Base-by-base conservation (phyloP, 2,329 filamentous ascomycete genomes). In the Corniculantispora saksenae region DNA sequence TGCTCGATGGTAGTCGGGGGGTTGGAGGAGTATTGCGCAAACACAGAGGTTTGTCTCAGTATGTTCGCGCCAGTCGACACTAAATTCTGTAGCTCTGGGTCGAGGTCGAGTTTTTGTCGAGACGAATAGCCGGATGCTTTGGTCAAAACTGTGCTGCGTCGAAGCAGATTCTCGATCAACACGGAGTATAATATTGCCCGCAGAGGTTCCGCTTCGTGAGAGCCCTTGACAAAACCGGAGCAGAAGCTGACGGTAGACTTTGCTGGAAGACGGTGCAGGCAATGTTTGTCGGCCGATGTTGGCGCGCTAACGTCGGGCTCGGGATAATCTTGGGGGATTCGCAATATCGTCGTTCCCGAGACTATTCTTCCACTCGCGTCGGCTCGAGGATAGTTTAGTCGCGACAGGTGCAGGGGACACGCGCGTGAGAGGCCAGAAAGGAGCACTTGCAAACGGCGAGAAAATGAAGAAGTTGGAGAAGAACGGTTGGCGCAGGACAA, bases 401-500 rank as follows among this genome's bases (percentile, higher is more conserved):
- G 48, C 21, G 59, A 61, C 54, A 13, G 19, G 17, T 40, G 29
- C 29, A 63, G 25, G 21, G 43, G 21, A 56, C 40, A 62, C 40
- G 55, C 38, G 35, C 12, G 45, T 3, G 29, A 55, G 27, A 38
- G 9, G 38, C 25, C 38, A 47, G 19, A 25, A 48, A 21, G 8
- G 9, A 45, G 48, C 50, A 62, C 60, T 56, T 47, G 60, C 40
- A 63, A 63, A 63, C 35, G 6, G 48, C 51, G 40, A 48, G 43
- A 56, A 29, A 48, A 63, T 54, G 38, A 48, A 47, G 51, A 56
- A 48, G 50, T 63, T 63, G 40, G 48, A 56, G 60, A 63, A 63
- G 59, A 54, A 47, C 60, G 40, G 50, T 48, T 55, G 51, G 51
- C 60, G 48, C 51, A 32, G 60, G 43, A 56, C 60, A 55, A 63